Evolutionary conservation across 139 green algal species (phyloP), one percentile per base, ranked within the genome.

Genomic region (Closterium sp.): DNA sequence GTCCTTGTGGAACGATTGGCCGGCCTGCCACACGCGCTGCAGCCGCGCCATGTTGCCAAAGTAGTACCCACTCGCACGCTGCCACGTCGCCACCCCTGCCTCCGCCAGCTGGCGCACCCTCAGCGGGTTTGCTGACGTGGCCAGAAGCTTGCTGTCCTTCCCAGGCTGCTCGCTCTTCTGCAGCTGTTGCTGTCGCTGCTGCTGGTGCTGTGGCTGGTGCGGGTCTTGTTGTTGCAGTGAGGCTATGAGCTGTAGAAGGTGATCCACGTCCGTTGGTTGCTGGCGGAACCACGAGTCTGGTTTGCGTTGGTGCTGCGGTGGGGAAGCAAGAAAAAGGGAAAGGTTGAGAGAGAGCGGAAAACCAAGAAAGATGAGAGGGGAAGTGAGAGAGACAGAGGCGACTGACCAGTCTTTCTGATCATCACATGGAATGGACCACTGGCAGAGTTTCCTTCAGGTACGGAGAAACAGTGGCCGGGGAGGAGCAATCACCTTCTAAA

Each of bases 21-120:
- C 70, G 32, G 93, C 93, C 89, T 95, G 89, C 95, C 95, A 95
- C 85, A 99, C 94, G 90, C 96, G 95, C 95, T 99, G 97, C 94
- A 99, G 28, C 27, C 96, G 96, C 11, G 97, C 97, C 31, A 99
- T 95, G 89, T 90, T 95, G 17, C 92, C 90, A 88, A 95, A 98
- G 94, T 98, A 99, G 95, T 99, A 99, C 0, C 86, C 89, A n/a
- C 97, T 95, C 0, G 96, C 96, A 29, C 96, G 96, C 22, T 45
- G 13, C 96, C 96, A 99, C 0, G 88, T 32, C 13, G 89, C 89
- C n/a, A 24, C 70, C 11, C 31, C 29, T 10, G 70, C 88, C 28
- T 88, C 88, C 10, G 88, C 88, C 88, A 91, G 19, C 27, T 86
- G 28, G 9, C 28, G 21, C 88, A 91, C 31, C 10, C 19, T 42